Base-by-base conservation (phyloP, 805 yeast species). In the Blastobotrys muscicola region DNA sequence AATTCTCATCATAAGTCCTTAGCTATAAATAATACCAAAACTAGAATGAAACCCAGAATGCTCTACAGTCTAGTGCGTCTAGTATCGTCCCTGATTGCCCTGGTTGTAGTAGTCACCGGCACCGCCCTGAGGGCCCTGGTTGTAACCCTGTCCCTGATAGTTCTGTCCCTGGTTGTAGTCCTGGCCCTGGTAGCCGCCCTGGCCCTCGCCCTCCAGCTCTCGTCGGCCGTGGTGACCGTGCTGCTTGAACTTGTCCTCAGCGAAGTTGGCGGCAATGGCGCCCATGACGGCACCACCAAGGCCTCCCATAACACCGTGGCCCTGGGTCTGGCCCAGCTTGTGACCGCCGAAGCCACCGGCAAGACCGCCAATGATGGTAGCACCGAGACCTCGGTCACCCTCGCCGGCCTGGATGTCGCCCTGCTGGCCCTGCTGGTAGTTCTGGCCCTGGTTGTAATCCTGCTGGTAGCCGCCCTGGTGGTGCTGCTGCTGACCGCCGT, bases 271-370 rank as follows among this genome's bases (percentile, higher is more conserved):
- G 15, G 43, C 38, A 26, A 46, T 15, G 20, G 46, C 49, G 12
- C 49, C 49, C n/a, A 44, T 42, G 30, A 44, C 39, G 11, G 41
- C 38, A 11, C 49, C 49, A 5, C 49, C 49, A 20, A 46, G 23
- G 31, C 46, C 43, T 15, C 46, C 46, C 15, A 46, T 29, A 12
- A 11, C 32, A 35, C 41, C 39, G 35, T 38, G 44, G 33, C 42
- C 45, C 20, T 13, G 11, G 33, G 20, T 34, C 26, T 36, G 33
- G 10, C 43, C 42, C 3, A 43, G 16, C 40, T 36, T 43, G 42
- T 46, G 38, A 15, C 49, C 49, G 11, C 33, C 42, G 29, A 43
- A 39, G 31, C 46, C 49, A 23, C 49, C 49, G 8, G 49, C 49
- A 12, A 41, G 39, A n/a, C 44, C 49, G 13, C 49, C 49, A 4